Conservation (phyloP, 768 basidiomycete species). For the Termitomyces sp. region DNA sequence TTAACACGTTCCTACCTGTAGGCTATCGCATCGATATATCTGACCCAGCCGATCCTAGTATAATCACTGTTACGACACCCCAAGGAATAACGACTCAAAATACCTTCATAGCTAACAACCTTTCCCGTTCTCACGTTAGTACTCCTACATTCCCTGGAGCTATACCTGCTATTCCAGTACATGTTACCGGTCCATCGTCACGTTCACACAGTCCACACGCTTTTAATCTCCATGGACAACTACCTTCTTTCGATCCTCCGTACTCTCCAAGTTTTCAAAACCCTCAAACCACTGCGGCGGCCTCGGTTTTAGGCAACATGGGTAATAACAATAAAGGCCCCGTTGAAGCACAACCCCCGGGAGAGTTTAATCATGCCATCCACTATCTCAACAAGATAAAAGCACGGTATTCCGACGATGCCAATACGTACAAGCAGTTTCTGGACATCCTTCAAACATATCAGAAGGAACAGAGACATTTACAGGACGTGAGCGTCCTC, state of each 20-base stretch:
- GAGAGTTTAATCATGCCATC: constrained; percentile 91
- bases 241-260: constrained; percentile 30
- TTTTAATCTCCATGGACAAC: constrained; percentile 32
- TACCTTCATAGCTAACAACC: constrained; percentile 31
- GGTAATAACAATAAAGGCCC: constrained; percentile 43
- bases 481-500: constrained; percentile 56
- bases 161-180: constrained; percentile 20
- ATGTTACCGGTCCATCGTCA: constrained; percentile 35
- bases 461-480: constrained; percentile 74
- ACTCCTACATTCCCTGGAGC: constrained; percentile 28
- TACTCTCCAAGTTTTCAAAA: constrained; percentile 43
- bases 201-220: constrained; percentile 51
- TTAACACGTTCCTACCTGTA: constrained; percentile 94
- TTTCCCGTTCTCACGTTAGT: constrained; percentile 22
- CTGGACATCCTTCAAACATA: constrained; percentile 84
- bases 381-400: constrained; percentile 99
- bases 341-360: constrained; percentile 46
- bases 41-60: constrained; percentile 64
- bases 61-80: constrained; percentile 80
- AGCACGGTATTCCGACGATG: constrained; percentile 78
- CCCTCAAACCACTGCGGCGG: constrained; percentile 51
- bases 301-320: constrained; percentile 59
- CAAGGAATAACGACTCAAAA: constrained; percentile 64
- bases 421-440: constrained; percentile 90
- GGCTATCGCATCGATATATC: constrained; percentile 92